Evolutionary conservation across 2,329 filamentous ascomycete species (phyloP), one percentile per base, ranked within the genome.

Genomic region (Nothophoma quercina): DNA sequence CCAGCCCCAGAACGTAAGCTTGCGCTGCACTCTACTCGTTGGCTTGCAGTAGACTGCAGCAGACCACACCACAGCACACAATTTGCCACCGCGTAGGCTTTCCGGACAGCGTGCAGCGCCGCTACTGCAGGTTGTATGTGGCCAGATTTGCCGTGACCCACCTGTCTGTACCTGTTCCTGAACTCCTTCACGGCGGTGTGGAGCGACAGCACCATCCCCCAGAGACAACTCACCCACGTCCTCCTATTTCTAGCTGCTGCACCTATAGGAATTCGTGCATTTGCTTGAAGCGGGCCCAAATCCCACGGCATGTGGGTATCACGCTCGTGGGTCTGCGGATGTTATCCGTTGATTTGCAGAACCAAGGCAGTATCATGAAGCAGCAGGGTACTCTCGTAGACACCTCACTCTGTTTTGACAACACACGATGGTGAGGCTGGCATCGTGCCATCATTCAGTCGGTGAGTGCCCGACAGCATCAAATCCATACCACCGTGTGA

Each of bases 51-150:
- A 65, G 64, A 42, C 51, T 65, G 68, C 66, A 64, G 64, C 53
- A 56, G 49, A 44, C 48, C 61, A 57, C 60, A 59, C 47, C 41
- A 42, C 13, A 47, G 39, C 45, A 56, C 49, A 56, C 54, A 26
- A 44, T 56, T 60, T 58, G 64, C 64, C 65, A 64, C 62, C 59
- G 53, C 49, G 47, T 22, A 51, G 40, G 62, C 55, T 43, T 60
- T 25, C 57, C 61, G 35, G 60, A 63, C 56, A 36, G 38, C 44
- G 30, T 55, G 47, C 58, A 51, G 51, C 45, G 48, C 54, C 54
- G 51, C 68, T 69, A 69, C 64, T 72, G 69, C 68, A 71, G 62
- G 62, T 56, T 62, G 60, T 59, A 59, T 60, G 60, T 51, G 46
- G 49, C 47, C 56, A 55, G 47, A 48, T 50, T 55, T 56, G 51